Evolutionary conservation across 2,329 filamentous ascomycete genomes (phyloP), one percentile per base, ranked within the genome.

Genomic region (Exophiala phaeomuriformis): DNA sequence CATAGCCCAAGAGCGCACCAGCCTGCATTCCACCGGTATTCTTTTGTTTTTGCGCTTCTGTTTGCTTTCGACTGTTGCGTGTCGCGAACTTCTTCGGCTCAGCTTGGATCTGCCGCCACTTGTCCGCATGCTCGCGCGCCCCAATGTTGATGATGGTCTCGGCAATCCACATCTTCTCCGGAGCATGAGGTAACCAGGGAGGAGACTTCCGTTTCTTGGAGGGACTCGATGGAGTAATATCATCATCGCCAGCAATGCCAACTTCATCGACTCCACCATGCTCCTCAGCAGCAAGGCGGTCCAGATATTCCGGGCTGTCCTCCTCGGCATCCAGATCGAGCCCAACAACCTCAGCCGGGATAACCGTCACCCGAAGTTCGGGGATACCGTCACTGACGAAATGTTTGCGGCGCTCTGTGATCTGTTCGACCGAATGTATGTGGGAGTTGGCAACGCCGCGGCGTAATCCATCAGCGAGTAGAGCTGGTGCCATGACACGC

Each of bases 311-410:
- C 1, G 75, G 73, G 55, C 81, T 81, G 10, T 87, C 84, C 31
- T 82, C 78, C 65, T 96, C 90, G 0, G 77, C 75, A 7, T 82
- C 79, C 28, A 96, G 71, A 64, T 95, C 83, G 37, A 97, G 77
- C 0, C 83, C 82, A 2, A 95, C 88, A 10, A 96, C 77, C 31
- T 86, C 79, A 1, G 82, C 76, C 0, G 93, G 93, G 3, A 84
- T 75, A 64, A 86, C 94, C 1, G 86, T 83, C 27, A 97, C 71
- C 4, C 91, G 84, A 6, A 96, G 68, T 66, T 97, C 91, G 1
- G 83, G 77, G 3, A 83, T 81, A 1, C 78, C 82, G 65, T 94
- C 91, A 0, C 85, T 90, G 49, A 80, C 84, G 41, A 81, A 78
- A 68, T 94, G 90, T 4, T 74, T 75, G 53, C 91, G 77, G 46